A percentile compares a stretch with the other conserved stretches of the same genome.
These are phyloP conservation scores for Solanum hybrid DNA, from an alignment of 305 asterid species.

Conservation along the genomic window DNA sequence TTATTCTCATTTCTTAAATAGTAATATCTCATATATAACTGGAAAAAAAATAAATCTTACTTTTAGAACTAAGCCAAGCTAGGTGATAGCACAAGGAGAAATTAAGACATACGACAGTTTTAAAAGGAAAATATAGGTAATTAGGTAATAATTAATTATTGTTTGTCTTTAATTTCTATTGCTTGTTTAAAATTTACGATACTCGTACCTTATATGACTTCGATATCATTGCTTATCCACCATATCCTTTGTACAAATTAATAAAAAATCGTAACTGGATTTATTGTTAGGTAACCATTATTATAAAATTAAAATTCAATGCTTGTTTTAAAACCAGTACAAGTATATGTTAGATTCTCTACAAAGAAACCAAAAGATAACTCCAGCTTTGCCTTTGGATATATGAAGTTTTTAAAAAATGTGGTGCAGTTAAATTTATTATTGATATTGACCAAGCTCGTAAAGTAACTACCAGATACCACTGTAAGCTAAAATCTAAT, in stretches of 20 bases:
- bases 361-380: neutral
- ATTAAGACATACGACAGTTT: neutral
- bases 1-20: neutral
- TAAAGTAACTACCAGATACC: neutral
- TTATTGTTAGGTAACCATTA: neutral
- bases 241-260: neutral
- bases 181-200: neutral
- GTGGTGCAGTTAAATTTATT: neutral
- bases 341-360: neutral
- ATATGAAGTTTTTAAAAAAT: neutral
- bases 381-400: neutral
- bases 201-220: neutral
- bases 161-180: neutral
- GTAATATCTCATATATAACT: neutral
- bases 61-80: neutral
- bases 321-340: neutral
- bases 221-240: neutral
- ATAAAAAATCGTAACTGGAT: neutral
- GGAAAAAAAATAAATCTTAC: neutral
- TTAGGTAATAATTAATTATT: neutral
- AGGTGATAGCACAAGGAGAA: neutral
- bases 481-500: neutral
- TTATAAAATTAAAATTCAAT: neutral
- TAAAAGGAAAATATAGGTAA: neutral
- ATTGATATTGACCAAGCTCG: too few species aligned